These are phyloP conservation scores for Metschnikowia sp. DNA, from an alignment of 805 yeast species.

Conservation along the genomic window DNA sequence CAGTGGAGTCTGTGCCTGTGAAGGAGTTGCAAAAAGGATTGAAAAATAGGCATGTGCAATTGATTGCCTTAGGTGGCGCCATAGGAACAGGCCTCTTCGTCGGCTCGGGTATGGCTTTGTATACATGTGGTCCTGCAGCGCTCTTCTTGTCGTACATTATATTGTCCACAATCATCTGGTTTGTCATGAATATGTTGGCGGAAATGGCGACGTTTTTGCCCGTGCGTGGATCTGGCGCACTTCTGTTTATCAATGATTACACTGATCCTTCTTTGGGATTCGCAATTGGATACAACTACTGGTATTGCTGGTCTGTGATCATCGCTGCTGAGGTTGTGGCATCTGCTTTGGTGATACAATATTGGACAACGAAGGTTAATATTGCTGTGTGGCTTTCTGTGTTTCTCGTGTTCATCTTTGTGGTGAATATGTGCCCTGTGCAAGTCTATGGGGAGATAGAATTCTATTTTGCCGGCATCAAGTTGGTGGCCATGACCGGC, in stretches of 20 bases:
- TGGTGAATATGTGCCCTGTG: constrained; percentile 17
- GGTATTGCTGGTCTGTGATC: constrained; percentile 17
- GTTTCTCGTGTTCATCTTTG: constrained; percentile 14
- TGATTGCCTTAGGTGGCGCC: constrained; percentile 22
- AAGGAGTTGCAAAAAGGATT: constrained; percentile 14
- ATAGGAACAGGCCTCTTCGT: constrained; percentile 22
- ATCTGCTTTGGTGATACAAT: constrained; percentile 17
- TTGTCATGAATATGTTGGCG: constrained; percentile 21
- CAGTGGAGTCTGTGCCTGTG: too few relatives aligned
- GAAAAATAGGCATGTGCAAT: constrained; percentile 20
- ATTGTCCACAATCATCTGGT: constrained; percentile 18
- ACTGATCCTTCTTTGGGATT: constrained; percentile 18
- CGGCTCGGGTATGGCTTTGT: constrained; percentile 18
- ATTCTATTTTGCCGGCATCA: constrained; percentile 18
- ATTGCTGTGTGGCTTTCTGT: constrained; percentile 41
- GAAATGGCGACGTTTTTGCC: constrained; percentile 21
- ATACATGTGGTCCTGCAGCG: constrained; percentile 16
- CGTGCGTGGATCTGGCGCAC: constrained; percentile 20
- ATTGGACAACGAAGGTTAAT: constrained; percentile 22
- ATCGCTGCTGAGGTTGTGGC: constrained; percentile 20
- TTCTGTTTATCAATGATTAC: constrained; percentile 16
- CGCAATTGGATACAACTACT: constrained; percentile 20
- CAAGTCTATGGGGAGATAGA: constrained; percentile 17
- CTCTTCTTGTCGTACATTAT: constrained; percentile 16
- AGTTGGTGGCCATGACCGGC: constrained; percentile 18